phyloP scores from a whole-genome alignment of 176 grass and related monocot species.

The Hordeum vulgare region MorexV3_pseudomolecules_assembly NC_058520.1:576294702-576295201 shows the following conservation, averaged over 20 bases:
- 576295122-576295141: neutral
- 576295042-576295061: conserved; percentile 93
- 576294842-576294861: neutral
- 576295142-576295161: neutral
- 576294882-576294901: neutral
- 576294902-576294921: neutral
- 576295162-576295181: neutral
- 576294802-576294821: conserved; percentile 89
- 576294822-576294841: conserved; percentile 3
- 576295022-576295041: conserved; percentile 95
- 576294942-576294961: conserved; percentile 82
- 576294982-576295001: conserved; percentile 93
- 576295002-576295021: conserved; percentile 99
- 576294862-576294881: neutral
- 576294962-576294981: conserved; percentile 94
- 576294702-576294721: conserved; percentile 29
- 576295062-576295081: conserved; percentile 97
- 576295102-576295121: conserved; percentile 68
- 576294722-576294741: conserved; percentile 99
- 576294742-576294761: conserved; percentile 92
- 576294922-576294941: conserved; percentile 44
- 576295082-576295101: conserved; percentile 96
- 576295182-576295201: conserved; percentile 70
- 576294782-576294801: conserved; percentile 87
- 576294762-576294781: conserved; percentile 85